Evolutionary conservation across 1,284 basidiomycete genomes (phyloP).

Genomic region (Puccinia hordei): DNA sequence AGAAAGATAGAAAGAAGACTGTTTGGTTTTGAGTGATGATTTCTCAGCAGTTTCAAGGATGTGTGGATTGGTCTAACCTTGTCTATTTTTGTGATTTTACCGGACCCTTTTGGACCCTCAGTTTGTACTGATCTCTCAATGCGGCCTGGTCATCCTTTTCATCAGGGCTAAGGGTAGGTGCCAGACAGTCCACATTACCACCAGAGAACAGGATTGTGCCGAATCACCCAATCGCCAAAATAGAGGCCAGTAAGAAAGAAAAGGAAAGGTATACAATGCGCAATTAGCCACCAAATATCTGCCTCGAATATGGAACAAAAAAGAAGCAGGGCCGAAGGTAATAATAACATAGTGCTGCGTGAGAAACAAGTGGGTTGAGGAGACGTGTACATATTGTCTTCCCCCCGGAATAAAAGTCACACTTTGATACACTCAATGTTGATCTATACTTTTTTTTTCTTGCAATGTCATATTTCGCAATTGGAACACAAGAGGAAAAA

Average conservation of each 20-base stretch:
- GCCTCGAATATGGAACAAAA: neutral
- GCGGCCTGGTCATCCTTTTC: constrained; percentile 14
- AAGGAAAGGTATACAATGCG: neutral
- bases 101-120: neutral
- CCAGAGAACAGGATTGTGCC: neutral
- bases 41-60: neutral
- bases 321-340: neutral
- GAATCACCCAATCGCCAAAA: neutral
- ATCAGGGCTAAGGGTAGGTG: constrained; percentile 5
- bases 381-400: neutral
- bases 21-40: neutral
- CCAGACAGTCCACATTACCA: neutral
- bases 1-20: neutral
- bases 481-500: constrained; percentile 8
- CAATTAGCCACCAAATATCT: constrained; percentile 19
- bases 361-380: neutral
- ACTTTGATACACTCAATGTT: constrained; percentile 3
- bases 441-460: neutral
- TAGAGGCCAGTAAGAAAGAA: neutral
- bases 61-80: neutral
- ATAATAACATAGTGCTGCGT: neutral
- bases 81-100: neutral
- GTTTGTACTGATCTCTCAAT: constrained; percentile 12
- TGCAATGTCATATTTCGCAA: neutral
- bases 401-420: neutral